Conservation (phyloP, 495 filamentous ascomycete species). For the Usnea hakonensis region DNA sequence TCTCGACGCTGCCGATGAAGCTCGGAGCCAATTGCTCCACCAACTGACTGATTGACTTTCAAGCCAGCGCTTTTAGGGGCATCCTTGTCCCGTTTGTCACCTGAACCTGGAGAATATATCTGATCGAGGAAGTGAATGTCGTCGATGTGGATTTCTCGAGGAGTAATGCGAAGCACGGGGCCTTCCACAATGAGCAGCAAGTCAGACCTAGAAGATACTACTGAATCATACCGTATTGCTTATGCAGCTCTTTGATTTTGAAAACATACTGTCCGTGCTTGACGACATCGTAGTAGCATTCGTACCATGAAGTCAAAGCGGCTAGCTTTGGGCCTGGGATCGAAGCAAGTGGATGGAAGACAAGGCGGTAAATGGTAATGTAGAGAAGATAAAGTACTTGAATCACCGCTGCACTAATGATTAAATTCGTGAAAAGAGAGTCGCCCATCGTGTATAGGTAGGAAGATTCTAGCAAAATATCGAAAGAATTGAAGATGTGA, state of each 20-base stretch:
- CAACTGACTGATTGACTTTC: constrained; percentile 21
- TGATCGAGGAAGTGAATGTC: constrained; percentile 30
- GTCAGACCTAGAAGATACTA: not conserved
- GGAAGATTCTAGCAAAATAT: too few species aligned
- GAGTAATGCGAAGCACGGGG: constrained; percentile 35
- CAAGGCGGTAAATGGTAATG: constrained; percentile 35
- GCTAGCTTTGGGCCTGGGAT: constrained; percentile 47
- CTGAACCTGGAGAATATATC: constrained; percentile 24
- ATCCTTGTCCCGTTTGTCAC: constrained; percentile 24
- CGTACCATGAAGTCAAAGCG: constrained; percentile 37
- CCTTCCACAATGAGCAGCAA: constrained; percentile 20
- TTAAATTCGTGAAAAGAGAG: too few species aligned
- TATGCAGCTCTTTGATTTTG: constrained; percentile 42
- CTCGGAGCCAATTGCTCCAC: constrained; percentile 26
- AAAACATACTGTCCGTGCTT: constrained; percentile 38
- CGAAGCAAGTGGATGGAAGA: constrained; percentile 31
- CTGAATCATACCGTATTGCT: constrained; percentile 34
- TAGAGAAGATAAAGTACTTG: too few species aligned
- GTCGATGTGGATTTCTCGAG: constrained; percentile 33
- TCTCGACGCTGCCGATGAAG: constrained; percentile 33
- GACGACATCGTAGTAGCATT: constrained; percentile 46
- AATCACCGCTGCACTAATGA: too few species aligned
- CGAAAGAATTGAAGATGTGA: too few species aligned
- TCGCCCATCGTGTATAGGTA: too few species aligned
- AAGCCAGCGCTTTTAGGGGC: constrained; percentile 20